Evolutionary conservation across 2,329 filamentous ascomycete genomes (phyloP).

Genomic region (Fusarium fujikuroi): DNA sequence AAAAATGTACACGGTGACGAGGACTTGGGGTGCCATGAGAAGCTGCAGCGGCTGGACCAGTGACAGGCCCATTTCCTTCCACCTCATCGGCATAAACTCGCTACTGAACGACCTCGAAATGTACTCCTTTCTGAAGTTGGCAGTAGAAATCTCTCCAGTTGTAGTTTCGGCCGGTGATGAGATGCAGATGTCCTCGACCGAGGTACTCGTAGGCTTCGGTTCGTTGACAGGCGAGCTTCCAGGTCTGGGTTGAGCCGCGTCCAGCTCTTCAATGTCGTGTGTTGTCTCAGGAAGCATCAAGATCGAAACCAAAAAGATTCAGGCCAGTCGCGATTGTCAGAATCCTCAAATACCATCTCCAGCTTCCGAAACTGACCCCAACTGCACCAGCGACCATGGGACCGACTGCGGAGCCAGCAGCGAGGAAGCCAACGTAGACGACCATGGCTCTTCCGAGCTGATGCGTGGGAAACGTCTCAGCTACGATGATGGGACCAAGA

Average conservation of each 20-base stretch:
- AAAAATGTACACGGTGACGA: conserved; percentile 3
- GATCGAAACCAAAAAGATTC: background rate
- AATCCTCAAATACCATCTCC: conserved; percentile 17
- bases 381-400: background rate
- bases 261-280: background rate
- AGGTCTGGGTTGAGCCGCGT: background rate
- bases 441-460: conserved; percentile 9
- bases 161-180: background rate
- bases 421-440: conserved; percentile 7
- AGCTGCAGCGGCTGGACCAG: background rate
- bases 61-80: background rate
- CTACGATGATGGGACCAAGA: conserved; percentile 11
- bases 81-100: background rate
- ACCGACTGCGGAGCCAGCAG: background rate
- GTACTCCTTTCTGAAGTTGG: background rate
- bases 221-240: background rate
- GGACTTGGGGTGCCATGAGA: background rate
- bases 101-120: background rate
- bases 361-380: background rate
- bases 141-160: background rate
- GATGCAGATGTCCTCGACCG: background rate
- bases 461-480: background rate
- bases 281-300: conserved; percentile 12
- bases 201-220: background rate
- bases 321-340: background rate